phyloP scores from a whole-genome alignment of 805 yeast species.

The Cyberlindnera maritima region DNA sequence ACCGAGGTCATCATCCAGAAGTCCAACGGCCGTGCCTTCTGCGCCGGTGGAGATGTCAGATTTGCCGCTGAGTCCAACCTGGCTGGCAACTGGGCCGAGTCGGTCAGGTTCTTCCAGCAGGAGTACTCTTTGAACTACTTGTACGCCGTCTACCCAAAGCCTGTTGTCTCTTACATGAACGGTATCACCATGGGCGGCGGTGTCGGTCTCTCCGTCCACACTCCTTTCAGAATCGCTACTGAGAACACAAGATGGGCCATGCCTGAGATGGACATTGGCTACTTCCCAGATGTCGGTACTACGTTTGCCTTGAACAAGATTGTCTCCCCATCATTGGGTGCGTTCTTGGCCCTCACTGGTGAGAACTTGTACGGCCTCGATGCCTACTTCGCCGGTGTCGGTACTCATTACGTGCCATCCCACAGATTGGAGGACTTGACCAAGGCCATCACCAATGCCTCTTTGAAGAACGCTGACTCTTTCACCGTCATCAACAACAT shows the following conservation, averaged over 20 bases:
- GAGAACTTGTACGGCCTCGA: slow-evolving; percentile 75
- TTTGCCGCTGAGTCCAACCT: slow-evolving; percentile 64
- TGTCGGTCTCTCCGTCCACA: slow-evolving; percentile 86
- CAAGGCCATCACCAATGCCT: slow-evolving; percentile 52
- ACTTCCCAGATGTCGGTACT: slow-evolving; percentile 94
- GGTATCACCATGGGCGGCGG: slow-evolving; percentile 99
- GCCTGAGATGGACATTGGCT: slow-evolving; percentile 98
- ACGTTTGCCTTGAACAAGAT: slow-evolving; percentile 83
- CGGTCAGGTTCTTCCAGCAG: slow-evolving; percentile 65
- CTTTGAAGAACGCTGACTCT: slow-evolving; percentile 27
- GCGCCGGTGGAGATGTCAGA: slow-evolving; percentile 97
- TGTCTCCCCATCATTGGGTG: slow-evolving; percentile 74
- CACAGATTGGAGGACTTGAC: slow-evolving; percentile 60
- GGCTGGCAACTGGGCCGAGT: slow-evolving; percentile 41
- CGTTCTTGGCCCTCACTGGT: slow-evolving; percentile 85
- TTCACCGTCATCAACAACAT: slow-evolving; percentile 57
- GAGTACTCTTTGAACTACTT: slow-evolving; percentile 83
- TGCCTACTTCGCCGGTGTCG: slow-evolving; percentile 78
- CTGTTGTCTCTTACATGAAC: slow-evolving; percentile 80
- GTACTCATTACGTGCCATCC: slow-evolving; percentile 84
- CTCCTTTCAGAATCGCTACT: slow-evolving; percentile 91
- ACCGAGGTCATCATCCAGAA: slow-evolving; percentile 67
- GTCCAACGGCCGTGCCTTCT: slow-evolving; percentile 61
- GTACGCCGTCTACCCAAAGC: slow-evolving; percentile 81
- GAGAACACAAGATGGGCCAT: slow-evolving; percentile 89